Evolutionary conservation across 2,329 filamentous ascomycete genomes (phyloP).

Genomic region (Neurospora sp.): DNA sequence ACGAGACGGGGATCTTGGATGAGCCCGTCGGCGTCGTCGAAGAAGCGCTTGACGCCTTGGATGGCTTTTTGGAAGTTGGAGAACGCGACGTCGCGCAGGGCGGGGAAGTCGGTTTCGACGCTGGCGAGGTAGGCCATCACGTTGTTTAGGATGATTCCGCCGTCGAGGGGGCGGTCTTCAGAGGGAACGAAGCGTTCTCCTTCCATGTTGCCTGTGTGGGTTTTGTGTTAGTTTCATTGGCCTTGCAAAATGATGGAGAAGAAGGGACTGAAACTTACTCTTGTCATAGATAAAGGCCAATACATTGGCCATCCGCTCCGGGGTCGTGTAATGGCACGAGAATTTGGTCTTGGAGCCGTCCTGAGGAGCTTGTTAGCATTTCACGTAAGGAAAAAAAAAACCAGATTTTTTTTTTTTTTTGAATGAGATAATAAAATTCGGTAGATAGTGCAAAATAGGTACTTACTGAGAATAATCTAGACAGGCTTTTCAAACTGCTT

Average conservation of each 20-base stretch:
- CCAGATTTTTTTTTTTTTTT: too few relatives aligned
- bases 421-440: not conserved
- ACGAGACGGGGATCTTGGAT: not conserved
- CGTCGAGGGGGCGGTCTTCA: not conserved
- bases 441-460: not conserved
- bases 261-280: not conserved
- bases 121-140: not conserved
- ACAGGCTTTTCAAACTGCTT: not conserved
- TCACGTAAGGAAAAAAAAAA: not conserved
- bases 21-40: not conserved
- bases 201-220: not conserved
- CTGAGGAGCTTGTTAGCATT: not conserved
- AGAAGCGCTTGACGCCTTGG: not conserved
- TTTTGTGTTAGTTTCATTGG: not conserved
- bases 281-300: not conserved
- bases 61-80: not conserved
- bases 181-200: not conserved
- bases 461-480: not conserved
- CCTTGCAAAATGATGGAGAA: not conserved
- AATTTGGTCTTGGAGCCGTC: not conserved
- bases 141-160: not conserved
- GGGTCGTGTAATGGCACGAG: not conserved
- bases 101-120: not conserved
- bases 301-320: not conserved
- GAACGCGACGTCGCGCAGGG: not conserved